Base-by-base conservation (phyloP, 139 green algal species). In the Limnomonas spitsbergensis region DNA sequence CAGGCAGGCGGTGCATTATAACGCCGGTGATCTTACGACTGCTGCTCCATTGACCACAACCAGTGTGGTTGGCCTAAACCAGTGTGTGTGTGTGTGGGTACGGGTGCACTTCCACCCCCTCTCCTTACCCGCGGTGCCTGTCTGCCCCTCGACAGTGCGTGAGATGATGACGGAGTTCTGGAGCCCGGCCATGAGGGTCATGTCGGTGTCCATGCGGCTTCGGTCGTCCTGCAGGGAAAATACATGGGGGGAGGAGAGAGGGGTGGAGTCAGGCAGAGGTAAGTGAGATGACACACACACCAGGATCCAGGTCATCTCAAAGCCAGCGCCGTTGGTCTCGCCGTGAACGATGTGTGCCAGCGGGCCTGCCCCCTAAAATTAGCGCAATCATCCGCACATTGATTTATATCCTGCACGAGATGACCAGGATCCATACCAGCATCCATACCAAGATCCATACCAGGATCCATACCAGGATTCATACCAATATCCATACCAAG, bases 241-340 rank as follows among this genome's bases (percentile, higher is more conserved):
- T n/a, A n/a, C n/a, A n/a, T n/a, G n/a, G n/a, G n/a, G n/a, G n/a
- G n/a, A n/a, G n/a, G n/a, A n/a, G n/a, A n/a, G n/a, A n/a, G n/a
- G n/a, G n/a, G n/a, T n/a, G n/a, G n/a, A n/a, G n/a, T n/a, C n/a
- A n/a, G n/a, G n/a, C n/a, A n/a, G n/a, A n/a, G n/a, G n/a, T n/a
- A n/a, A n/a, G n/a, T n/a, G n/a, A n/a, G n/a, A n/a, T n/a, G n/a
- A n/a, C n/a, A n/a, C n/a, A 61, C 47, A 29, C 47, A 61, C 47
- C 47, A 81, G 7, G 24, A 47, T 78, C 70, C 70, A 77, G 3
- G 70, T 24, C 39, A 91, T 53, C 79, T 91, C 87, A 29, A 88
- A 73, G 47, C 68, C 70, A 26, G 75, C 85, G 1, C 83, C 87
- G 53, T 90, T 77, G 66, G 89, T 84, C 53, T 91, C 90, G n/a